Conservation (phyloP, 768 basidiomycete genomes). For the Mrakia hoshinonis region DNA sequence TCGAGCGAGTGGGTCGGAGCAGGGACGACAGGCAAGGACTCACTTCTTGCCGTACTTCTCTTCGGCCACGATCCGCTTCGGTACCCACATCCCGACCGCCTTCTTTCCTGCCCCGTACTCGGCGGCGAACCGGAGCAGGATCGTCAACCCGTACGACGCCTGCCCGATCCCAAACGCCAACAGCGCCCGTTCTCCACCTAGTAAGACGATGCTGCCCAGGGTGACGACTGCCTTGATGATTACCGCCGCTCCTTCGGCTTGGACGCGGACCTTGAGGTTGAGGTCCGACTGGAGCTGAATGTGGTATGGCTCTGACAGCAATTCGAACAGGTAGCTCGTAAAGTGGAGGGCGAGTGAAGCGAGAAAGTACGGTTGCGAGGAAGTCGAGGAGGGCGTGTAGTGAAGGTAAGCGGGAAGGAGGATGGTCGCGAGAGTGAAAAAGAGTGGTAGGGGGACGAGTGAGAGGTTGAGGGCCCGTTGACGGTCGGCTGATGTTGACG, state of each 20-base stretch:
- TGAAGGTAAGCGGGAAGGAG: slow-evolving; percentile 51
- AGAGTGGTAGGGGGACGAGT: slow-evolving; percentile 59
- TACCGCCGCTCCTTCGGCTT: slow-evolving; percentile 77
- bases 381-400: slow-evolving; percentile 51
- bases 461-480: slow-evolving; percentile 44
- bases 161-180: slow-evolving; percentile 83
- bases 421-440: slow-evolving; percentile 55
- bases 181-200: slow-evolving; percentile 51
- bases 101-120: slow-evolving; percentile 35
- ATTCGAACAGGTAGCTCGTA: slow-evolving; percentile 63
- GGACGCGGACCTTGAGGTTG: slow-evolving; percentile 61
- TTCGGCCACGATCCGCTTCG: neutral
- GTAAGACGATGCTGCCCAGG: slow-evolving; percentile 53
- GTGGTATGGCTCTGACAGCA: slow-evolving; percentile 72
- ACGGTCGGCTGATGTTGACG: neutral
- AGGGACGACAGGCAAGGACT: neutral
- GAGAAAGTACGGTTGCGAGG: slow-evolving; percentile 57
- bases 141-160: slow-evolving; percentile 55
- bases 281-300: slow-evolving; percentile 54
- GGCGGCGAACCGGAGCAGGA: slow-evolving; percentile 53
- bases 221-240: slow-evolving; percentile 63
- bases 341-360: slow-evolving; percentile 62
- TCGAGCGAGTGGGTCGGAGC: neutral
- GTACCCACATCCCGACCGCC: slow-evolving; percentile 18
- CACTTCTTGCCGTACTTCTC: slow-evolving; percentile 9